Evolutionary conservation across 305 asterid genomes (phyloP).

Genomic region (Fraxinus sp.): DNA sequence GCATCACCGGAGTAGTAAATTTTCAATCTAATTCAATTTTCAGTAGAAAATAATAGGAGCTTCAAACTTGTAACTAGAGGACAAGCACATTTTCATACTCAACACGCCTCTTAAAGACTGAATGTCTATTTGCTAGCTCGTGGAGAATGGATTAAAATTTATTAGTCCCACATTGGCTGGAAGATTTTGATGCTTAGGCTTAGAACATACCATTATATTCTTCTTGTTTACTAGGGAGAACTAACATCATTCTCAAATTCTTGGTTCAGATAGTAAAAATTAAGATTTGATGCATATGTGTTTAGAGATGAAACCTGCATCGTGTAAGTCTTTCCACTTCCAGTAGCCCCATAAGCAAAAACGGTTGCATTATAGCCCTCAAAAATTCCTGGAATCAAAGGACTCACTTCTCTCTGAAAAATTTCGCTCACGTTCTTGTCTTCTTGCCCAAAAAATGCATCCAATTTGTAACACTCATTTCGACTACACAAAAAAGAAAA

Average conservation of each 20-base stretch:
- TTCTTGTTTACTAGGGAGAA: neutral
- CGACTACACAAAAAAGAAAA: conserved; percentile 47
- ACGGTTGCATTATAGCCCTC: conserved; percentile 70
- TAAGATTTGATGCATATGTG: neutral
- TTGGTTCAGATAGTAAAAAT: neutral
- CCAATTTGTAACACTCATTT: conserved; percentile 74
- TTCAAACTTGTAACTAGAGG: neutral
- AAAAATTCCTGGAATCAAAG: conserved; percentile 68
- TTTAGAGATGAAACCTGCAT: conserved; percentile 66
- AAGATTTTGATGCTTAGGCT: neutral
- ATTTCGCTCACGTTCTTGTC: conserved; percentile 60
- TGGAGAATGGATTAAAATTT: neutral
- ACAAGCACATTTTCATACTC: neutral
- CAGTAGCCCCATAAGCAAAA: conserved; percentile 95
- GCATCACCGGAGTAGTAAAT: neutral
- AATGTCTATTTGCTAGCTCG: neutral
- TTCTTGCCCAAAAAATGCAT: conserved; percentile 62
- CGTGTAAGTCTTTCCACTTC: conserved; percentile 91
- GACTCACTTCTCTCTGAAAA: conserved; percentile 69
- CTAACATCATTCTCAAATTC: neutral
- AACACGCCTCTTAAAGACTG: neutral
- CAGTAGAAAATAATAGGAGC: neutral
- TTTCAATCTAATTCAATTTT: neutral
- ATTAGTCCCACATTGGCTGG: too few species aligned
- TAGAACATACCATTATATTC: neutral